Percentiles rank a stretch among this genome's conserved stretches.
phyloP scores from a whole-genome alignment of 1,284 basidiomycete genomes.

The Apiotrichum siamense region DNA sequence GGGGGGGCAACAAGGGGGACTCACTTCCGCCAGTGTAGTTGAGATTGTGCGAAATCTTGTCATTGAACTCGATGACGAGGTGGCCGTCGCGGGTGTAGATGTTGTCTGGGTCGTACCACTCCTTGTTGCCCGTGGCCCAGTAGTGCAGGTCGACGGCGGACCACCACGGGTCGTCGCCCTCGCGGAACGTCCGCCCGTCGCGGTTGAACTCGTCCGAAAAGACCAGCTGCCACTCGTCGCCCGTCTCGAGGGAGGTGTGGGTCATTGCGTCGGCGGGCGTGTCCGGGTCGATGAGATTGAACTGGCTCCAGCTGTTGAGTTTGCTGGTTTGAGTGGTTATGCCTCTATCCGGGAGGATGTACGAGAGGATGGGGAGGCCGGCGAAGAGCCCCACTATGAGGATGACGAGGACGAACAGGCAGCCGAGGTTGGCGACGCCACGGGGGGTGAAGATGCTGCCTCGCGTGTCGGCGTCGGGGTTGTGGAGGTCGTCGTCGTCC shows the following conservation, averaged over 20 bases:
- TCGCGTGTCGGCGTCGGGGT: conserved; percentile 47
- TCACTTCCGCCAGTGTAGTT: conserved; percentile 67
- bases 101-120: conserved; percentile 65
- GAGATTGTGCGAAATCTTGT: conserved; percentile 64
- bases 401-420: conserved; percentile 58
- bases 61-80: conserved; percentile 68
- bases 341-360: conserved; percentile 40
- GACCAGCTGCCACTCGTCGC: conserved; percentile 62
- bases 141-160: conserved; percentile 51
- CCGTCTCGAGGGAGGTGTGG: conserved; percentile 60
- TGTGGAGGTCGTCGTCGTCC: conserved; percentile 48
- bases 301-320: conserved; percentile 46
- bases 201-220: conserved; percentile 84
- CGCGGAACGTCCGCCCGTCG: conserved; percentile 53
- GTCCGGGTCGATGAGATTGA: conserved; percentile 60
- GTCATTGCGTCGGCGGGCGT: conserved; percentile 58
- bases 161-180: conserved; percentile 52
- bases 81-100: conserved; percentile 74
- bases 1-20: conserved; percentile 30
- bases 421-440: conserved; percentile 70
- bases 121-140: conserved; percentile 49
- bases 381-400: conserved; percentile 64
- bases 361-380: conserved; percentile 67
- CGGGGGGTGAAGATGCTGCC: conserved; percentile 63
- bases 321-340: conserved; percentile 26